These are phyloP conservation scores for Suhomyces sp. DNA, from an alignment of 805 yeast species.

Conservation along the genomic window DNA sequence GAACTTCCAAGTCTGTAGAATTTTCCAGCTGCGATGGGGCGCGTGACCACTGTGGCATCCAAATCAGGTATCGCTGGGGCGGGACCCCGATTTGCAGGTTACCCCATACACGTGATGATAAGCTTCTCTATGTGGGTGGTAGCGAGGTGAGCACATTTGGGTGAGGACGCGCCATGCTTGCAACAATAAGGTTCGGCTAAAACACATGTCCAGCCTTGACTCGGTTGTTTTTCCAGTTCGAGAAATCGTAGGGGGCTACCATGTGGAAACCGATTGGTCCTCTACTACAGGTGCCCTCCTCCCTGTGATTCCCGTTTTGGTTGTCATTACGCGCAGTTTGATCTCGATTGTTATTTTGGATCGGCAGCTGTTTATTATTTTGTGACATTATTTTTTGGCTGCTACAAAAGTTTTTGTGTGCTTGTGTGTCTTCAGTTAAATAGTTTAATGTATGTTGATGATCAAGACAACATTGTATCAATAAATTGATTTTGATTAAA, in stretches of 20 bases:
- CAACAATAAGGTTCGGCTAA: too few species aligned
- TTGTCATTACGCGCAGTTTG: not conserved
- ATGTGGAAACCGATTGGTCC: not conserved
- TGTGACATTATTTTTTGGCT: conserved; percentile 1
- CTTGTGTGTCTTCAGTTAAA: not conserved
- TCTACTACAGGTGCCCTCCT: not conserved
- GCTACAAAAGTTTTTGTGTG: not conserved
- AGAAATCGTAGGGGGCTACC: too few species aligned
- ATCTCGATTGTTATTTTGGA: not conserved
- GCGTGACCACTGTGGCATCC: not conserved
- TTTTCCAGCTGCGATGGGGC: not conserved
- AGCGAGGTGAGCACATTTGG: not conserved
- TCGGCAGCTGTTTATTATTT: not conserved
- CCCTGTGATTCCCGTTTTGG: not conserved
- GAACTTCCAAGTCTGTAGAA: not conserved
- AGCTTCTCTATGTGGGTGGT: not conserved
- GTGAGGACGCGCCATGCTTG: not conserved
- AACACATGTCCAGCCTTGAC: too few species aligned
- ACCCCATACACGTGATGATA: not conserved
- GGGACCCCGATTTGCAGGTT: not conserved
- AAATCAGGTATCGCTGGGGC: not conserved
- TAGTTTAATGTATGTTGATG: not conserved
- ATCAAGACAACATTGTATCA: not conserved
- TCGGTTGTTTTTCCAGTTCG: too few species aligned
- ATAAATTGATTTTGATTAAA: not conserved